Evolutionary conservation across 441 rosid species (phyloP).

Genomic region (Populus trichocarpa): DNA sequence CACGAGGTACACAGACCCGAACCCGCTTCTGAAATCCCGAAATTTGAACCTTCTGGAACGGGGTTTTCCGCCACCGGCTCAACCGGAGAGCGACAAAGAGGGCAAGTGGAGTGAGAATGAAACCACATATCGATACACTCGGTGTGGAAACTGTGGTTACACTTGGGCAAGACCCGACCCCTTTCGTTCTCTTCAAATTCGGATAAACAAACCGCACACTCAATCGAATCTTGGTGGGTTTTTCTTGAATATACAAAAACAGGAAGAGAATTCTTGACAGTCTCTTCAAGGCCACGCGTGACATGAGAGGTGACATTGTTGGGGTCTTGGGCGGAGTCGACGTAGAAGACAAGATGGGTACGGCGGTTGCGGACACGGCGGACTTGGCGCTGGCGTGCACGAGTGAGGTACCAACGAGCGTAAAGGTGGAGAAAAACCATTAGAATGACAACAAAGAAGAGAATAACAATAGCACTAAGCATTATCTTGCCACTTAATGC

Average conservation of each 20-base stretch:
- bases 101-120: constrained; percentile 75
- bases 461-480: constrained; percentile 53
- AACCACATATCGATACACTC: constrained; percentile 87
- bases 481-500: constrained; percentile 49
- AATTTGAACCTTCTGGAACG: not conserved
- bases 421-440: constrained; percentile 56
- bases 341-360: constrained; percentile 25
- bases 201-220: constrained; percentile 79
- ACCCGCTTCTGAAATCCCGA: not conserved
- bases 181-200: constrained; percentile 63
- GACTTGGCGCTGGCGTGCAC: constrained; percentile 36
- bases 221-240: constrained; percentile 32
- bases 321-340: constrained; percentile 13
- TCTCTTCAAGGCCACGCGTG: constrained; percentile 42
- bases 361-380: constrained; percentile 36
- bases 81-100: constrained; percentile 68
- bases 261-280: constrained; percentile 53
- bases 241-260: constrained; percentile 40
- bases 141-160: constrained; percentile 67
- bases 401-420: constrained; percentile 56
- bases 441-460: constrained; percentile 51
- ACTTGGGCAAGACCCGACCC: constrained; percentile 68
- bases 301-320: not conserved
- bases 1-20: not conserved
- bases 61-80: constrained; percentile 16